These are phyloP conservation scores for Paraphysoderma sedebokerense DNA, from an alignment of 371 early-diverging fungal species.

Conservation along the genomic window DNA sequence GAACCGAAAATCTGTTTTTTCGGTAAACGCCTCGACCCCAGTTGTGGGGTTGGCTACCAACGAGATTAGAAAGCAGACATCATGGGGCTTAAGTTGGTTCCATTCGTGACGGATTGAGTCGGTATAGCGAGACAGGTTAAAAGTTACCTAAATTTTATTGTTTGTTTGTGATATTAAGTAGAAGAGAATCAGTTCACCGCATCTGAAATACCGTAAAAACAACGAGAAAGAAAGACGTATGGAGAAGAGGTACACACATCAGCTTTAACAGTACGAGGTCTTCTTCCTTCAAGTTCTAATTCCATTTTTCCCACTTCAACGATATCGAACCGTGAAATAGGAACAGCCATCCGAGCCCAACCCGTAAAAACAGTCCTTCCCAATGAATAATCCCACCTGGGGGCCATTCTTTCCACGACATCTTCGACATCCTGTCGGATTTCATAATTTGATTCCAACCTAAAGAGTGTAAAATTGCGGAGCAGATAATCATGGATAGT, in stretches of 20 bases:
- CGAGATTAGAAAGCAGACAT: slow-evolving; percentile 57
- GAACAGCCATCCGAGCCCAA: slow-evolving; percentile 80
- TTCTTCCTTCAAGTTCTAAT: slow-evolving; percentile 54
- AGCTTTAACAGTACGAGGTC: slow-evolving; percentile 55
- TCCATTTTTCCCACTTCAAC: slow-evolving; percentile 55
- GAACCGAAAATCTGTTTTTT: too few relatives aligned
- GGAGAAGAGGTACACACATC: too few relatives aligned
- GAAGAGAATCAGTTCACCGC: neutral
- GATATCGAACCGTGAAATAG: slow-evolving; percentile 38
- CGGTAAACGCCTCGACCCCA: too few relatives aligned
- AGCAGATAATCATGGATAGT: slow-evolving; percentile 77
- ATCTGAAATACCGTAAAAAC: neutral
- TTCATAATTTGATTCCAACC: slow-evolving; percentile 55
- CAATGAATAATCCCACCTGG: slow-evolving; percentile 34
- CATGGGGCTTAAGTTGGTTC: slow-evolving; percentile 65
- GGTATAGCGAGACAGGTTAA: slow-evolving; percentile 40
- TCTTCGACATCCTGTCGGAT: slow-evolving; percentile 82
- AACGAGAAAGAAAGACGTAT: too few relatives aligned
- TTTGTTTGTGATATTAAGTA: neutral
- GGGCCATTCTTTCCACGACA: slow-evolving; percentile 58
- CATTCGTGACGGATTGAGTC: slow-evolving; percentile 66
- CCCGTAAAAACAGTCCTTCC: slow-evolving; percentile 56
- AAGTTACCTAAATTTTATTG: slow-evolving; percentile 13
- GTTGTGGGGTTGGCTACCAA: slow-evolving; percentile 45
- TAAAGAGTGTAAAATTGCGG: slow-evolving; percentile 67